Evolutionary conservation across 2,329 filamentous ascomycete genomes (phyloP).

Genomic region (Alternaria triticimaculans): DNA sequence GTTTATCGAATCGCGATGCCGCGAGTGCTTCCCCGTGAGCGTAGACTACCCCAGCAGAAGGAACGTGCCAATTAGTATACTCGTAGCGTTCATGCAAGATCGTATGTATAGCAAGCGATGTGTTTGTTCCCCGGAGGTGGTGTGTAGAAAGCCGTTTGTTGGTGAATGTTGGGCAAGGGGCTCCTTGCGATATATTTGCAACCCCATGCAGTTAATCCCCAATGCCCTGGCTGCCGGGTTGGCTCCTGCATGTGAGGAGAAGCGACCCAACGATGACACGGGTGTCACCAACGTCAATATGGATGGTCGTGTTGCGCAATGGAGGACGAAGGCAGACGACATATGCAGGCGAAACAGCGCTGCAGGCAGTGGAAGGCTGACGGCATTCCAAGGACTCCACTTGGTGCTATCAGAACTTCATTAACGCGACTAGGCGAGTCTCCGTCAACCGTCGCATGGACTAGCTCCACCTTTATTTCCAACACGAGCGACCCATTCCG

Average conservation of each 20-base stretch:
- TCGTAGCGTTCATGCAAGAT: background rate
- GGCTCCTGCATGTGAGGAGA: background rate
- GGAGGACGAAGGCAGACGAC: slow-evolving; percentile 2
- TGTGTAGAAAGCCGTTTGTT: background rate
- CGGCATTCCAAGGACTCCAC: slow-evolving; percentile 5
- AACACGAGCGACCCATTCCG: slow-evolving; percentile 2
- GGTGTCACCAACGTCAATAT: slow-evolving; percentile 1
- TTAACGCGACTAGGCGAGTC: slow-evolving; percentile 13
- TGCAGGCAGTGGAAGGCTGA: slow-evolving; percentile 2
- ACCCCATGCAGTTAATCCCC: background rate
- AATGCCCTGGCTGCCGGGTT: background rate
- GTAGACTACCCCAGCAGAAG: slow-evolving; percentile 2
- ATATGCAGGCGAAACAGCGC: slow-evolving; percentile 7
- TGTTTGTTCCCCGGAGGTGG: slow-evolving; percentile 9
- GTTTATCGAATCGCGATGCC: background rate
- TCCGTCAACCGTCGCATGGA: slow-evolving; percentile 7
- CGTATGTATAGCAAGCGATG: background rate
- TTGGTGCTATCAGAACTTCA: slow-evolving; percentile 9
- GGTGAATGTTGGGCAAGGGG: background rate
- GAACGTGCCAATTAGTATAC: background rate
- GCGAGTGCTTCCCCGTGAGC: background rate
- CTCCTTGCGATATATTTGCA: background rate
- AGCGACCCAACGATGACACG: background rate
- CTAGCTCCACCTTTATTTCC: slow-evolving; percentile 8
- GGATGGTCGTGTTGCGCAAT: slow-evolving; percentile 1